phyloP scores from a whole-genome alignment of 2,329 filamentous ascomycete species.

The Penicillium sp. region DNA sequence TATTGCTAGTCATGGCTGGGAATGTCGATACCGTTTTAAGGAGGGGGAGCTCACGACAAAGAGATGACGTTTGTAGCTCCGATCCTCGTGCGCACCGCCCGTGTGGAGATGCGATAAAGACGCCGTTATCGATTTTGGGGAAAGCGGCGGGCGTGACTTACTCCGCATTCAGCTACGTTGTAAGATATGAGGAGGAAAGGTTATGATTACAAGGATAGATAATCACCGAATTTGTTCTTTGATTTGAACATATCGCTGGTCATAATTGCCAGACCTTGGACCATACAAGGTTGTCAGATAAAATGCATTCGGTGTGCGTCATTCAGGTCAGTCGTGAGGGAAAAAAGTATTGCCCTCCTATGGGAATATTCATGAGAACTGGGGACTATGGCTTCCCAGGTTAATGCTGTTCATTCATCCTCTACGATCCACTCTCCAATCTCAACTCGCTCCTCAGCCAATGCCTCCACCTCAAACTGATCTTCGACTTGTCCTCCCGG shows the following conservation, averaged over 20 bases:
- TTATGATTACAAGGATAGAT: no score
- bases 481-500: slow-evolving; percentile 46
- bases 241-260: no score
- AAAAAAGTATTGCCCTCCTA: no score
- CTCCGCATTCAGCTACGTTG: neutral
- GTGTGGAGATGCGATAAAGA: slow-evolving; percentile 16
- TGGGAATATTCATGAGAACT: no score
- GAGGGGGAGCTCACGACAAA: slow-evolving; percentile 3
- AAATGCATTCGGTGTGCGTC: no score
- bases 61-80: slow-evolving; percentile 20
- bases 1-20: slow-evolving; percentile 60
- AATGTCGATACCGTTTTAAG: neutral
- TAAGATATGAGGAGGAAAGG: no score
- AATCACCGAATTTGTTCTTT: no score
- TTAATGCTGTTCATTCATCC: slow-evolving; percentile 18
- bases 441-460: slow-evolving; percentile 39
- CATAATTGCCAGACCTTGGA: no score
- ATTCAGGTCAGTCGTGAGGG: no score
- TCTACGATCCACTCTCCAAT: slow-evolving; percentile 40
- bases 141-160: neutral
- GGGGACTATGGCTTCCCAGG: no score
- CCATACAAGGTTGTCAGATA: no score
- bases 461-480: slow-evolving; percentile 39
- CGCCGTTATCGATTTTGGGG: slow-evolving; percentile 3
- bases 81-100: slow-evolving; percentile 16